These are phyloP conservation scores for Ustilago bromivora DNA, from an alignment of 1,284 basidiomycete genomes.

Conservation along the genomic window DNA sequence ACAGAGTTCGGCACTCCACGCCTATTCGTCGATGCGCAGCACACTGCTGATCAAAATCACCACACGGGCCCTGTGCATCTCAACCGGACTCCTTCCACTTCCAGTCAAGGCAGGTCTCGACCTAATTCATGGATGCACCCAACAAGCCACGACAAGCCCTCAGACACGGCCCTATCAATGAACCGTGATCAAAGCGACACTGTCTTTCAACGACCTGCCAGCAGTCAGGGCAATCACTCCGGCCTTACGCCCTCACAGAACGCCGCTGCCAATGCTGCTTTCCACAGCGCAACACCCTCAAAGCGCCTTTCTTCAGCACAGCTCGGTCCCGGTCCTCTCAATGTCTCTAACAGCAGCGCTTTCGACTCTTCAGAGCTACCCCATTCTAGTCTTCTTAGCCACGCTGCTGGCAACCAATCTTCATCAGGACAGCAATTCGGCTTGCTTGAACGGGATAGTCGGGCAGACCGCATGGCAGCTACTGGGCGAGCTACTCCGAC, in stretches of 20 bases:
- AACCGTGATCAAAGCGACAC: slow-evolving; percentile 12
- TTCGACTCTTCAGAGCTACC: slow-evolving; percentile 9
- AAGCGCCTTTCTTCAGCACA: slow-evolving; percentile 28
- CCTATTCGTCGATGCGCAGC: slow-evolving; percentile 46
- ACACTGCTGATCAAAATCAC: slow-evolving; percentile 26
- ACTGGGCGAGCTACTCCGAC: slow-evolving; percentile 38
- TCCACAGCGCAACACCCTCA: slow-evolving; percentile 5
- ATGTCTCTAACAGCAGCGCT: slow-evolving; percentile 1
- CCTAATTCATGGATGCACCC: slow-evolving; percentile 52
- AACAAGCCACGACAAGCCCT: slow-evolving; percentile 21
- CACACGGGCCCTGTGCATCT: slow-evolving; percentile 7
- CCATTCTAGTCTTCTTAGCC: slow-evolving; percentile 6
- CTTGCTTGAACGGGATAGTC: slow-evolving; percentile 15
- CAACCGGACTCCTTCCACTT: slow-evolving; percentile 18
- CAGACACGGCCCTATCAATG: slow-evolving; percentile 7
- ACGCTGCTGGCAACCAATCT: slow-evolving; percentile 7
- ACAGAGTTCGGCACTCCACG: slow-evolving; percentile 45
- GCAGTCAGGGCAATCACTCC: slow-evolving; percentile 38
- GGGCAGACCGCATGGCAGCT: slow-evolving; percentile 1
- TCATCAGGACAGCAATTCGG: slow-evolving; percentile 17
- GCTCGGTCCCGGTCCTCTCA: slow-evolving; percentile 19
- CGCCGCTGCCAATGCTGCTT: slow-evolving; percentile 11
- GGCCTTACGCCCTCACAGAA: not conserved
- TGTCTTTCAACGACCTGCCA: slow-evolving; percentile 24
- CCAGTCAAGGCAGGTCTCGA: slow-evolving; percentile 18